Evolutionary conservation across 306 rosid species (phyloP).

Genomic region (Cotoneaster glaucophyllus): DNA sequence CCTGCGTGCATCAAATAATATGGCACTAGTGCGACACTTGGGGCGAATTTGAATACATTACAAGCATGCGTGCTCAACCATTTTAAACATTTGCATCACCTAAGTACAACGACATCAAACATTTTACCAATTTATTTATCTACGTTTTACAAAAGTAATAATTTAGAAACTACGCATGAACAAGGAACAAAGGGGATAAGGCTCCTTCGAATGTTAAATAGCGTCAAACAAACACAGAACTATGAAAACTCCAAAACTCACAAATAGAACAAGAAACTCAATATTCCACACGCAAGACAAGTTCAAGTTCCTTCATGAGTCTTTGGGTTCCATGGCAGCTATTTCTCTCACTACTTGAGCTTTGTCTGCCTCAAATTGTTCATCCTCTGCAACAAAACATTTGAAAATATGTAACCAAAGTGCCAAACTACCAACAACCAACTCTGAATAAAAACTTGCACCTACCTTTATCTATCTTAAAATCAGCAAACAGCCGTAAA

Average conservation of each 20-base stretch:
- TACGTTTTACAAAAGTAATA: conserved; percentile 43
- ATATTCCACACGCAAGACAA: conserved; percentile 3
- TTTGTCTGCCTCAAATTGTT: conserved; percentile 94
- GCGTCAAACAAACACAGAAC: conserved; percentile 15
- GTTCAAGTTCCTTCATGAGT: conserved; percentile 28
- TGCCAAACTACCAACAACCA: neutral
- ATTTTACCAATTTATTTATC: conserved; percentile 57
- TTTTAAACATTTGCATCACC: conserved; percentile 5
- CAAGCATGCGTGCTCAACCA: neutral
- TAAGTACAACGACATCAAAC: conserved; percentile 11
- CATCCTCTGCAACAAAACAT: conserved; percentile 60
- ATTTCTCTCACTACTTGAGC: conserved; percentile 94
- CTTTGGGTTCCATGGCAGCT: conserved; percentile 60
- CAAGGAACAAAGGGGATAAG: neutral
- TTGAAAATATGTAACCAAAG: conserved; percentile 13
- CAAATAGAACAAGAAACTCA: conserved; percentile 19
- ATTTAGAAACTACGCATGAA: conserved; percentile 12
- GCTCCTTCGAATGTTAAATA: neutral
- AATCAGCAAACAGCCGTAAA: conserved; percentile 82
- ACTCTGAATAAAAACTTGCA: neutral
- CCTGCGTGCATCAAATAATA: neutral
- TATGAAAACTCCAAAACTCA: conserved; percentile 33
- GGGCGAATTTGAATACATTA: neutral
- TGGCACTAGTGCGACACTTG: neutral
- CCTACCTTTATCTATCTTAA: conserved; percentile 83